Evolutionary conservation across 2,329 filamentous ascomycete genomes (phyloP).

Genomic region (Alternaria viburni): DNA sequence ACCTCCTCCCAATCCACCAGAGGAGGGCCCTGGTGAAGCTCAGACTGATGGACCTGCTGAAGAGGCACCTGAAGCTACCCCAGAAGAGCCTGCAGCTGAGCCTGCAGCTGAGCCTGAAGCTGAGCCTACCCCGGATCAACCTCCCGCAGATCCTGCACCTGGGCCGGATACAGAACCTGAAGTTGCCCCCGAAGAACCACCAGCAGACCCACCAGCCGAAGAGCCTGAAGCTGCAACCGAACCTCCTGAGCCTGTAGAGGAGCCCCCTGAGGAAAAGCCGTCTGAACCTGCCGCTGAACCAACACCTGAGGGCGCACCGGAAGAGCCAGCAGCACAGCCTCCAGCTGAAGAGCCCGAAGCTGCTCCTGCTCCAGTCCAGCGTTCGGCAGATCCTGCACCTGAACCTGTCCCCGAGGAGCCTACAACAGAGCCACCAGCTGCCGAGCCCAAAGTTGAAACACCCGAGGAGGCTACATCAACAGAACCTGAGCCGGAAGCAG

Average conservation of each 20-base stretch:
- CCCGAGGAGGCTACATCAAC: not conserved
- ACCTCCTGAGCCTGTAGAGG: not conserved
- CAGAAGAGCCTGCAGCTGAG: slow-evolving; percentile 6
- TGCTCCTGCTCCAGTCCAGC: not conserved
- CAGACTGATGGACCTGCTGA: slow-evolving; percentile 9
- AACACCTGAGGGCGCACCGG: not conserved
- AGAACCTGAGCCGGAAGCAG: not conserved
- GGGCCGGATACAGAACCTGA: not conserved
- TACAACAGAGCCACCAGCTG: not conserved
- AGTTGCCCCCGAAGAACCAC: not conserved
- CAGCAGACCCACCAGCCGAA: not conserved
- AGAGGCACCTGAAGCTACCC: not conserved
- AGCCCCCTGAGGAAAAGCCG: not conserved
- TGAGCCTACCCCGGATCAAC: not conserved
- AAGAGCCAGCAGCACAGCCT: not conserved
- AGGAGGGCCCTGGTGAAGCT: not conserved
- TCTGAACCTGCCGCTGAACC: not conserved
- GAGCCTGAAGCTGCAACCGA: not conserved
- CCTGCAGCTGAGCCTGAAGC: not conserved
- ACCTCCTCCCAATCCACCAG: not conserved
- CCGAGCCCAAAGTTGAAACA: not conserved
- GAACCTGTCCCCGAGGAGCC: not conserved
- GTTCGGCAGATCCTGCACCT: not conserved
- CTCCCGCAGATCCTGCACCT: not conserved
- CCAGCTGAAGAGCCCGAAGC: not conserved